A percentile compares a stretch with the other conserved stretches of the same genome.
phyloP scores from a whole-genome alignment of 139 green algal genomes.

The Chlorella vulgaris region DNA sequence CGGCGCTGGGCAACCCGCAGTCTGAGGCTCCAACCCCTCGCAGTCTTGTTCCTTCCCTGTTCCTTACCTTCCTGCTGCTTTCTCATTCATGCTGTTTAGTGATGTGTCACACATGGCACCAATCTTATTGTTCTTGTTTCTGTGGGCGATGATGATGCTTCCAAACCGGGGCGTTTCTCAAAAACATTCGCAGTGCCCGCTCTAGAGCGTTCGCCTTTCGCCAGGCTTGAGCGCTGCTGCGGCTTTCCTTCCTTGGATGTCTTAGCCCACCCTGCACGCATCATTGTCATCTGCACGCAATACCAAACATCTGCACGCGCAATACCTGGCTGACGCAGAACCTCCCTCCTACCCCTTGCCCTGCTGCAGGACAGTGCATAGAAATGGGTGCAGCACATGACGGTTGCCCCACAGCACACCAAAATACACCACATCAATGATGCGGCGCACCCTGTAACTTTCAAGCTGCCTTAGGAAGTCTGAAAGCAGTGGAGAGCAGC shows the following conservation, averaged over 20 bases:
- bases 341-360: too few species aligned
- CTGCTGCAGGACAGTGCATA: too few species aligned
- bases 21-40: slow-evolving; percentile 35
- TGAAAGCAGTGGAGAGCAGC: too few species aligned
- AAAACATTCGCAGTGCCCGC: slow-evolving; percentile 79
- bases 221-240: slow-evolving; percentile 76
- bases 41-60: neutral
- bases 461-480: too few species aligned
- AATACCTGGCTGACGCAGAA: too few species aligned
- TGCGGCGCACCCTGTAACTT: neutral
- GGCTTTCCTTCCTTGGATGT: slow-evolving; percentile 79
- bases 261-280: slow-evolving; percentile 44
- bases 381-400: too few species aligned
- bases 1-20: slow-evolving; percentile 37
- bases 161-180: slow-evolving; percentile 67
- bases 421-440: too few species aligned
- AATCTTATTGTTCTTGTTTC: neutral
- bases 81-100: neutral
- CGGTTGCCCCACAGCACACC: too few species aligned
- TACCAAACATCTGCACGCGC: too few species aligned
- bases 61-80: slow-evolving; percentile 10
- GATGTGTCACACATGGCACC: neutral
- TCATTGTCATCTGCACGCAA: neutral
- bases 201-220: slow-evolving; percentile 75
- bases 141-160: slow-evolving; percentile 49